These are phyloP conservation scores for Heteromeles arbutifolia DNA, from an alignment of 306 rosid genomes.

Conservation along the genomic window DNA sequence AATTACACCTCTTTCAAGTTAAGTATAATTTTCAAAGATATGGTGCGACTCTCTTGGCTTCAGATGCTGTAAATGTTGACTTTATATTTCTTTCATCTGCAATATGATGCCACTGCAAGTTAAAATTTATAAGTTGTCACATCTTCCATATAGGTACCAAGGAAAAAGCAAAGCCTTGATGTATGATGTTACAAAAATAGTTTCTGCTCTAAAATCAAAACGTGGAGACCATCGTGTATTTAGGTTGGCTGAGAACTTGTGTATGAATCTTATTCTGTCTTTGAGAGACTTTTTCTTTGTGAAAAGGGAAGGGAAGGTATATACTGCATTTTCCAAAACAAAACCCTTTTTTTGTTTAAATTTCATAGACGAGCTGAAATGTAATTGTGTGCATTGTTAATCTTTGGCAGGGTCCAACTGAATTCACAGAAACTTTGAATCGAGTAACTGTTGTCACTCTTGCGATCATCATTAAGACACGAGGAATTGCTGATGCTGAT, in stretches of 20 bases:
- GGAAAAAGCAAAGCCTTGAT: slow-evolving; percentile 91
- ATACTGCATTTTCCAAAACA: slow-evolving; percentile 27
- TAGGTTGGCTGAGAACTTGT: slow-evolving; percentile 93
- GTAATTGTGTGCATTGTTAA: slow-evolving; percentile 12
- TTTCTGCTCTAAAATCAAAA: slow-evolving; percentile 74
- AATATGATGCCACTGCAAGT: slow-evolving; percentile 12
- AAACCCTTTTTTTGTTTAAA: slow-evolving; percentile 2
- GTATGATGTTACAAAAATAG: slow-evolving; percentile 95
- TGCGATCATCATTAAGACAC: slow-evolving; percentile 89
- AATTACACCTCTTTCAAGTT: not conserved
- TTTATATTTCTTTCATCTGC: not conserved
- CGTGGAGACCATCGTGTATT: slow-evolving; percentile 94
- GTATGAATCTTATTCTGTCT: slow-evolving; percentile 89
- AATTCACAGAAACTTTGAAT: slow-evolving; percentile 88
- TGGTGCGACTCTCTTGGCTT: slow-evolving; percentile 7
- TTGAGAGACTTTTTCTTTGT: slow-evolving; percentile 89
- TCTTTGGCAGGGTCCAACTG: slow-evolving; percentile 82
- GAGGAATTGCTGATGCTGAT: slow-evolving; percentile 97
- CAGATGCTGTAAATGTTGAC: slow-evolving; percentile 1
- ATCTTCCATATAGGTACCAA: slow-evolving; percentile 60
- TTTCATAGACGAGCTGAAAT: slow-evolving; percentile 9
- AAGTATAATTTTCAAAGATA: not conserved
- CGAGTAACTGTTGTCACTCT: slow-evolving; percentile 76
- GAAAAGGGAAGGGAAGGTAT: slow-evolving; percentile 94
- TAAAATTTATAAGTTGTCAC: slow-evolving; percentile 13